Base-by-base conservation (phyloP, 2,329 filamentous ascomycete species). In the Parastagonospora avenae region DNA sequence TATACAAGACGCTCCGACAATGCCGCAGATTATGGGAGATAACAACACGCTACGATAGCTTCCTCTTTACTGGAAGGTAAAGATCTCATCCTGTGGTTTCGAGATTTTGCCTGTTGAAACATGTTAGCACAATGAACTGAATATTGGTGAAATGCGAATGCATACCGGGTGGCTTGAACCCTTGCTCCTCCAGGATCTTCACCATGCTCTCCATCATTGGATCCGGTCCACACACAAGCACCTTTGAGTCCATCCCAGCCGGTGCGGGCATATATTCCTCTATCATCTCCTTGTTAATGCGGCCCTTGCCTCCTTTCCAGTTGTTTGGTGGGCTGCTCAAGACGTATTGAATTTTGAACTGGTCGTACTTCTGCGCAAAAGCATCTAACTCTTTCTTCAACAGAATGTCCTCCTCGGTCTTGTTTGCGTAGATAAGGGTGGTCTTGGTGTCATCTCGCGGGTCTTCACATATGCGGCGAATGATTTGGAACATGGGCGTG, bases 221-320 rank as follows among this genome's bases (percentile, higher is more conserved):
- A 3, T 55, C 53, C 12, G 54, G 54, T 47, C 93, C 93, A 71
- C 93, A 97, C 60, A 97, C 82, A 54, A 97, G 83, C 62, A 97
- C 84, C 85, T 97, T 97, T 79, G 95, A 87, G 68, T 97, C 92
- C 48, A 82, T 78, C 49, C 90, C 89, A 6, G 53, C 53, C 11
- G 54, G 54, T 1, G 43, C 41, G 10, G 54, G 54, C 5, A 57
- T 39, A 12, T 44, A 9, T 5, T 46, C n/a, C 3, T 57, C 40
- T 9, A 57, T 51, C 44, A 57, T 48, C n/a, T 51, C 16, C 38
- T 51, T 50, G 19, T 30, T 46, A 1, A 57, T 40, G 12, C 50
- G 50, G 1, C 54, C 54, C 12, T 38, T 54, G 2, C 42, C 24
- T 7, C 47, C 50, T 29, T 38, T 31, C 58, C 58, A 60, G 14